These are phyloP conservation scores for Planoprotostelium fungivorum DNA, from an alignment of 78 protist genomes.

Conservation along the genomic window DNA sequence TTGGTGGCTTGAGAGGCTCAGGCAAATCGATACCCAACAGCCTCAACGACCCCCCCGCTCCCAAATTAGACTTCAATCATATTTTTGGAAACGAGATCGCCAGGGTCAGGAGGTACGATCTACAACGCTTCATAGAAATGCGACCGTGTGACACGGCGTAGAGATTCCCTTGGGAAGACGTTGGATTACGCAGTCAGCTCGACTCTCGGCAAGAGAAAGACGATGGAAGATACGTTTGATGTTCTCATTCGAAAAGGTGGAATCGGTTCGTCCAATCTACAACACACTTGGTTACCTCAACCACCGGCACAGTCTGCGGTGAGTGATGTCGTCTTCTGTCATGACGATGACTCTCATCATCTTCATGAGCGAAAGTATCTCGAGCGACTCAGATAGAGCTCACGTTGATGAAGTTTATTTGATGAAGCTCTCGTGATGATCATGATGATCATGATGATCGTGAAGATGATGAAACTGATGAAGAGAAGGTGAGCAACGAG, in stretches of 20 bases:
- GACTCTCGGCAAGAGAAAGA: background rate
- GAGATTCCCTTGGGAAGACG: background rate
- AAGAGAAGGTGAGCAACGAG: background rate
- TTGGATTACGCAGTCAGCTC: background rate
- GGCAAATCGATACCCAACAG: background rate
- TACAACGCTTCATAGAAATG: background rate
- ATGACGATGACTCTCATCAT: too few relatives aligned
- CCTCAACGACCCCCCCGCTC: background rate
- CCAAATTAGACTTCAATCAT: background rate
- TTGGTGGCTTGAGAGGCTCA: background rate
- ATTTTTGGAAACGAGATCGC: background rate
- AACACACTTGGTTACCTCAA: background rate
- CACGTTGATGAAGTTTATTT: too few relatives aligned
- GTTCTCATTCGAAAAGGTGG: background rate
- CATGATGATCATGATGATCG: too few relatives aligned
- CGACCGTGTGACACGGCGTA: background rate
- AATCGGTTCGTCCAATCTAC: background rate
- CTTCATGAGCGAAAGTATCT: too few relatives aligned
- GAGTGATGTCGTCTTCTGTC: too few relatives aligned
- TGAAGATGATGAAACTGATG: background rate
- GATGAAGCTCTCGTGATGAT: too few relatives aligned
- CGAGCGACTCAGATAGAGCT: too few relatives aligned
- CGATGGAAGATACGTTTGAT: background rate
- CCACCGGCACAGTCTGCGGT: background rate
- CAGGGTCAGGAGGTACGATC: background rate